Base-by-base conservation (phyloP, 2,329 filamentous ascomycete genomes). In the Phyllosticta capitalensis region DNA sequence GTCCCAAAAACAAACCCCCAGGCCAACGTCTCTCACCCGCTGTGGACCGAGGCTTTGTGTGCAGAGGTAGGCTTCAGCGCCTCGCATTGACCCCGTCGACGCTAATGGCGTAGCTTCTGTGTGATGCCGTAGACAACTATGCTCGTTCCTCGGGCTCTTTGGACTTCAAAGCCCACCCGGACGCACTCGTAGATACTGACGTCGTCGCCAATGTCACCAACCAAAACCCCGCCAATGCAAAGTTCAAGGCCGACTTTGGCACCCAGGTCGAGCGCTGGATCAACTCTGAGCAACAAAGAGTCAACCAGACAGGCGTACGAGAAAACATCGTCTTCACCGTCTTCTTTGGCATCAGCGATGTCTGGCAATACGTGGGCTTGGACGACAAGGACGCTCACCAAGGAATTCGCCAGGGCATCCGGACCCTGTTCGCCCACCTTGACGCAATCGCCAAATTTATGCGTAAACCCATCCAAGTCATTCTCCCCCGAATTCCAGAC, bases 31-130 rank as follows among this genome's bases (percentile, higher is more conserved):
- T 67, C 65, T 53, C 70, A 70, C 19, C 65, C 67, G 22, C 57
- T 71, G 12, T 74, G 71, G 72, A 69, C 69, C 38, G 70, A 73
- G 61, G 67, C 66, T 20, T 58, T 74, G 26, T 73, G 72, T 64
- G 65, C 67, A 68, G 67, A 73, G 63, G 71, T 71, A 62, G 63
- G 55, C 30, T 30, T 53, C 56, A 19, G 30, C 53, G 19, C 51
- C 19, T 60, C 7, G 53, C 56, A 59, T 54, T 19, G 19, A 30
- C 24, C 12, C 38, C 30, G 3, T n/a, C 14, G 38, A 49, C 21
- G n/a, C 49, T 53, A n/a, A 60, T 50, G 17, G 22, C 17, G 55
- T 56, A 74, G 71, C 67, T 73, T 50, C 62, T 62, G 59, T 74
- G 72, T 61, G 68, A 73, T 61, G 65, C 61, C 17, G 66, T 73